Percentiles rank a stretch among this genome's conserved stretches.
phyloP scores from a whole-genome alignment of 2,329 filamentous ascomycete species.

The Fusarium camptoceras region DNA sequence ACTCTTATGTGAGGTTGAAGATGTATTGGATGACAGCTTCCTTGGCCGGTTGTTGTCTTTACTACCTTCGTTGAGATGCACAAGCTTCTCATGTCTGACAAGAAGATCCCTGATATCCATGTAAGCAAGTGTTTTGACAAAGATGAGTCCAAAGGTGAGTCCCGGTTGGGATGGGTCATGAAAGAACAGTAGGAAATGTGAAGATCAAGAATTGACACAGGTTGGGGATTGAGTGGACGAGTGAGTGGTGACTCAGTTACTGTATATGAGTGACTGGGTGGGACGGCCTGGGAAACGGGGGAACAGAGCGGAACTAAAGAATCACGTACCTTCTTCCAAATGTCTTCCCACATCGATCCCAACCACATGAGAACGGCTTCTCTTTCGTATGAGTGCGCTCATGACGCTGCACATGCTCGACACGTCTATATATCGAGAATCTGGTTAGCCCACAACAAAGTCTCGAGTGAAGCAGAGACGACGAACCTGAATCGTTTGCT shows the following conservation, averaged over 20 bases:
- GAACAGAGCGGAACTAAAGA: conserved; percentile 39
- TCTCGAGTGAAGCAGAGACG: conserved; percentile 18
- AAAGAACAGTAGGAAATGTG: conserved; percentile 1
- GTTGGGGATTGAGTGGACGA: conserved; percentile 22
- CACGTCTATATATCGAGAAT: conserved; percentile 59
- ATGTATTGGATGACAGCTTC: conserved; percentile 62
- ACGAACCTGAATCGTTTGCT: conserved; percentile 71
- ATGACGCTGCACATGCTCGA: conserved; percentile 73
- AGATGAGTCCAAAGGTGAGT: conserved; percentile 1
- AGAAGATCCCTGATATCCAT: conserved; percentile 74
- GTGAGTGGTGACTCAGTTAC: conserved; percentile 27
- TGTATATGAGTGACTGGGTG: conserved; percentile 33
- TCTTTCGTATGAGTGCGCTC: conserved; percentile 74
- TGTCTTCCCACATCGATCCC: conserved; percentile 70
- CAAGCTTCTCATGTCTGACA: conserved; percentile 72
- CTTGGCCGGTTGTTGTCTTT: conserved; percentile 65
- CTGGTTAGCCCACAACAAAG: conserved; percentile 35
- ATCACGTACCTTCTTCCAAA: conserved; percentile 70
- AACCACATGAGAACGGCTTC: conserved; percentile 71
- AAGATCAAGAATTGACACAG: conserved; percentile 7
- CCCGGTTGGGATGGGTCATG: conserved; percentile 1
- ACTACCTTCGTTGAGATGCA: conserved; percentile 70
- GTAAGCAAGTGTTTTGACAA: conserved; percentile 55
- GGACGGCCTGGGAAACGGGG: conserved; percentile 33
- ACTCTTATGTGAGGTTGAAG: conserved; percentile 57